Conservation (phyloP, 1,284 basidiomycete species). For the Melampsora americana region DNA sequence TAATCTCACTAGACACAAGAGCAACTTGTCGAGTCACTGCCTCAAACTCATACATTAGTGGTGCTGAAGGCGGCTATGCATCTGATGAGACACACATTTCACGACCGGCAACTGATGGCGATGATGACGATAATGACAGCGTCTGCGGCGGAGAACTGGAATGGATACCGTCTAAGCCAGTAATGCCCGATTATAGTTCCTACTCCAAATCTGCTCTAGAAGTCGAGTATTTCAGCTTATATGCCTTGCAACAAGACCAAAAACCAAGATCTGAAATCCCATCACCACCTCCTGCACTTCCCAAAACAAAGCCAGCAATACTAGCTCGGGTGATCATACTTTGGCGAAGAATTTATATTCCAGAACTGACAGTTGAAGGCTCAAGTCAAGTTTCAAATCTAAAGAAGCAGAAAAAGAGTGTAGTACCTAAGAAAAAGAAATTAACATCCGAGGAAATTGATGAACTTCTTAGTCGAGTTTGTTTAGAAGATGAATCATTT, state of each 20-base stretch:
- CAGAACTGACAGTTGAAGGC: background rate
- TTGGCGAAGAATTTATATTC: constrained; percentile 15
- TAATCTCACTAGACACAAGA: no score
- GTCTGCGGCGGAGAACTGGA: no score
- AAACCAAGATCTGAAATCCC: background rate
- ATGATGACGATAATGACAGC: no score
- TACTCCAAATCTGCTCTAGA: background rate
- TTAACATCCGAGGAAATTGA: background rate
- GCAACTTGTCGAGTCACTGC: no score
- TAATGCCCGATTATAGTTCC: background rate
- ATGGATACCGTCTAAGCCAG: no score
- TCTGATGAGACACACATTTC: no score
- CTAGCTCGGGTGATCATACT: constrained; percentile 7
- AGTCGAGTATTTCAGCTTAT: background rate
- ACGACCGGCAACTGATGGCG: no score
- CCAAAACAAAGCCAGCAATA: constrained; percentile 32
- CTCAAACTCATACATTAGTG: no score
- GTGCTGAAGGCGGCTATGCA: no score
- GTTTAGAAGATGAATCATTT: constrained; percentile 4
- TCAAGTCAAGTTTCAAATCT: background rate
- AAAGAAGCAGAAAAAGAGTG: background rate
- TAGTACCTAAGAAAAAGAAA: constrained; percentile 20
- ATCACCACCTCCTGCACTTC: background rate
- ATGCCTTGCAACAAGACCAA: background rate
- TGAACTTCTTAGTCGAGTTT: constrained; percentile 7